Conservation (phyloP, 306 rosid species). For the Glycine tomentella region DNA sequence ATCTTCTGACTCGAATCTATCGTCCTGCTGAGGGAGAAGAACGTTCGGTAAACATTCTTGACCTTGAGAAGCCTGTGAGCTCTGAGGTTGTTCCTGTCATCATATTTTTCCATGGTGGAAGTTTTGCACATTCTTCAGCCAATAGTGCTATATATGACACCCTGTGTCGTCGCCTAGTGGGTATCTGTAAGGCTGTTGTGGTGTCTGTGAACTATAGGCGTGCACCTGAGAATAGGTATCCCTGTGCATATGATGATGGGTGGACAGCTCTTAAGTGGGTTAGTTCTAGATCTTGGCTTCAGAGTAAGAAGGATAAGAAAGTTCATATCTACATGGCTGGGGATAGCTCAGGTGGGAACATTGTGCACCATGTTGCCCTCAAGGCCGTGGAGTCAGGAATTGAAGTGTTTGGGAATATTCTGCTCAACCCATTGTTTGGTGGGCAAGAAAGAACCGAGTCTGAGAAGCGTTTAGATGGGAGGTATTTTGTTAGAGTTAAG, state of each 20-base stretch:
- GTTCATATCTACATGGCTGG: slow-evolving; percentile 87
- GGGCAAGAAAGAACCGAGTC: slow-evolving; percentile 85
- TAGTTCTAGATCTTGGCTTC: slow-evolving; percentile 81
- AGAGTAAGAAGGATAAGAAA: slow-evolving; percentile 76
- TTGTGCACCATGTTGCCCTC: slow-evolving; percentile 88
- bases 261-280: slow-evolving; percentile 92
- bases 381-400: slow-evolving; percentile 73
- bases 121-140: slow-evolving; percentile 94
- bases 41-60: slow-evolving; percentile 54
- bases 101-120: slow-evolving; percentile 96
- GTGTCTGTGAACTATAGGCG: slow-evolving; percentile 90
- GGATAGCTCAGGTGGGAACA: slow-evolving; percentile 99
- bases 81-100: slow-evolving; percentile 78
- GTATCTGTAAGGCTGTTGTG: slow-evolving; percentile 87
- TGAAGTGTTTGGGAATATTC: slow-evolving; percentile 79
- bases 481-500: slow-evolving; percentile 78
- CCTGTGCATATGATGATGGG: slow-evolving; percentile 97
- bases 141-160: slow-evolving; percentile 93
- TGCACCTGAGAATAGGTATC: slow-evolving; percentile 82
- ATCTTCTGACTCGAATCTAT: slow-evolving; percentile 75
- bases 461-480: slow-evolving; percentile 83
- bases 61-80: slow-evolving; percentile 74
- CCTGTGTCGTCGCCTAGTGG: slow-evolving; percentile 82
- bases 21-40: slow-evolving; percentile 70
- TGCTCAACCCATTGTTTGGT: slow-evolving; percentile 94